phyloP scores from a whole-genome alignment of 1,139 yeast genomes.

The Kodamaea derodonti region DNA sequence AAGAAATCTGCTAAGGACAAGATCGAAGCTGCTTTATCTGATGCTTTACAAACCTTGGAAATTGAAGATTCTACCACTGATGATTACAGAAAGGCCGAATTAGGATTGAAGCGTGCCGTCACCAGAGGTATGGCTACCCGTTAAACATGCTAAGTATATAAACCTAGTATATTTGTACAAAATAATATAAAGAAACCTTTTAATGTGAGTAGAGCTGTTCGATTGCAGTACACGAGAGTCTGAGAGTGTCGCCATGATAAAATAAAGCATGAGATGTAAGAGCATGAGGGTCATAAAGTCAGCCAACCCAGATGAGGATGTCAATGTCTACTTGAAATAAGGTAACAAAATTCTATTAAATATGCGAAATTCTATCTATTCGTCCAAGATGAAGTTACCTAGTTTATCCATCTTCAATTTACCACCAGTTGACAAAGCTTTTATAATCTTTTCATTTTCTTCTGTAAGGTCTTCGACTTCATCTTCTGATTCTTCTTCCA shows the following conservation, averaged over 20 bases:
- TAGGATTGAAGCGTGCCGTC: constrained; percentile 97
- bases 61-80: constrained; percentile 95
- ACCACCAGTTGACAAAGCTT: constrained; percentile 60
- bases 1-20: constrained; percentile 97
- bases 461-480: constrained; percentile 38
- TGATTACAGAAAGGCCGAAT: constrained; percentile 98
- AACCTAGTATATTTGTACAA: constrained; percentile 15
- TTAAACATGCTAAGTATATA: constrained; percentile 42
- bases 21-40: constrained; percentile 97
- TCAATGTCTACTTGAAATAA: too few relatives aligned
- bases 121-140: constrained; percentile 99
- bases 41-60: constrained; percentile 97
- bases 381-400: constrained; percentile 72
- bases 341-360: not conserved
- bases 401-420: constrained; percentile 72
- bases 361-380: constrained; percentile 10
- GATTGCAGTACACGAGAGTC: too few relatives aligned
- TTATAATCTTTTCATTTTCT: constrained; percentile 70
- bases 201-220: too few relatives aligned
- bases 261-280: too few relatives aligned
- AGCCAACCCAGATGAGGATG: too few relatives aligned
- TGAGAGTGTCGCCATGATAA: too few relatives aligned
- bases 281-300: too few relatives aligned
- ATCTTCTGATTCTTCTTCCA: constrained; percentile 26
- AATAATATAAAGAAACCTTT: constrained; percentile 18